Evolutionary conservation across 164 flowering plant species (phyloP).

Genomic region (Magnolia kwangsiensis): DNA sequence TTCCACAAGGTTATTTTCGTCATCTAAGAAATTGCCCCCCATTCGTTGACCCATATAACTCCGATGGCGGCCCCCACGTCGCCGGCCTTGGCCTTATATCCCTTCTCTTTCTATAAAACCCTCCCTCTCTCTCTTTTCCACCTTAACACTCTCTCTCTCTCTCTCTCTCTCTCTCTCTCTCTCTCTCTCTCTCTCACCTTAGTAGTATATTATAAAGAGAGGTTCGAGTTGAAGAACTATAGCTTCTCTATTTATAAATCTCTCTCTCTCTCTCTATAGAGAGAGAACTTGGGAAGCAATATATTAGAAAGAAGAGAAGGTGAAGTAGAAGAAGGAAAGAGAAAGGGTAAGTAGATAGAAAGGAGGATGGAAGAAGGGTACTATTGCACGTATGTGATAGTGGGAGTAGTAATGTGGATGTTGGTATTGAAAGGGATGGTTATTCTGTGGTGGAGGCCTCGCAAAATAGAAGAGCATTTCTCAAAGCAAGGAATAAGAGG

Average conservation of each 20-base stretch:
- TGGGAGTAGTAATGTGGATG: neutral
- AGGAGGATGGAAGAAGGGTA: constrained; percentile 1
- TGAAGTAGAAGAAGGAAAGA: neutral
- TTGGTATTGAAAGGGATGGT: constrained; percentile 29
- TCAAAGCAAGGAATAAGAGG: constrained; percentile 90
- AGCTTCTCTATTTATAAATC: neutral
- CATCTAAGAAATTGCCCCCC: neutral
- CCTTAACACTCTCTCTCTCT: too few relatives aligned
- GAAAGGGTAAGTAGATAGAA: neutral
- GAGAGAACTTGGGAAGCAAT: neutral
- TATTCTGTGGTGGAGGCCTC: constrained; percentile 86
- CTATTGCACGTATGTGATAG: constrained; percentile 4
- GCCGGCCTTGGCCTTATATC: constrained; percentile 44
- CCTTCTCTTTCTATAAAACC: neutral
- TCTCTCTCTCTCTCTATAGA: constrained; percentile 10
- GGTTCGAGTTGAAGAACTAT: neutral
- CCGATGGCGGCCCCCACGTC: constrained; percentile 83
- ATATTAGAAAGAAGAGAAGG: constrained; percentile 8
- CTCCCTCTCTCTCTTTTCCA: too few relatives aligned
- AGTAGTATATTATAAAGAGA: too few relatives aligned
- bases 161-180: too few relatives aligned
- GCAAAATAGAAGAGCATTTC: constrained; percentile 72
- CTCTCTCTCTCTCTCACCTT: too few relatives aligned
- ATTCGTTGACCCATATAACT: constrained; percentile 53
- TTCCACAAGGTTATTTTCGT: neutral